phyloP scores from a whole-genome alignment of 225 moss, liverwort and hornwort species.

The Bryum argenteum region DNA sequence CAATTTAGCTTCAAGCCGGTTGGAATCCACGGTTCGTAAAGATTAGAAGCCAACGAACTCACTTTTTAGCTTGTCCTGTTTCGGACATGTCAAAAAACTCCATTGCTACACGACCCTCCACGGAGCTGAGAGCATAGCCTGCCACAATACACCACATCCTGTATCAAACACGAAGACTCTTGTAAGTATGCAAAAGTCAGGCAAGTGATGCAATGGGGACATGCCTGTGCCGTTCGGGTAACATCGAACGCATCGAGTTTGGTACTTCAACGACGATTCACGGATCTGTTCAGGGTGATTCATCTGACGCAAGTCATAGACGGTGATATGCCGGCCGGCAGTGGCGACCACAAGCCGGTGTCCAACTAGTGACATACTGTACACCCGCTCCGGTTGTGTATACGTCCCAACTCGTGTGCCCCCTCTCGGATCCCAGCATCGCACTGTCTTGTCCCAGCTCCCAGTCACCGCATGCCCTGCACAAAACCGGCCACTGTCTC shows the following conservation, averaged over 20 bases:
- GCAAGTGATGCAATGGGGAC: neutral
- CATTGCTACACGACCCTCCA: slow-evolving; percentile 99
- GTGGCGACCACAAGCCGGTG: slow-evolving; percentile 93
- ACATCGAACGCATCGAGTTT: slow-evolving; percentile 96
- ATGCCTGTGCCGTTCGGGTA: slow-evolving; percentile 97
- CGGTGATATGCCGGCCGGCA: slow-evolving; percentile 86
- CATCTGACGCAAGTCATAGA: slow-evolving; percentile 94
- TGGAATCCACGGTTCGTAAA: neutral
- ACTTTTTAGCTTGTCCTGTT: slow-evolving; percentile 96
- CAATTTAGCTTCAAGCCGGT: slow-evolving; percentile 1
- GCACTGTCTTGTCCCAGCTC: slow-evolving; percentile 98
- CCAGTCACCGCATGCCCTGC: slow-evolving; percentile 89
- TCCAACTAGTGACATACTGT: slow-evolving; percentile 97
- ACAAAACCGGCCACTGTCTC: neutral
- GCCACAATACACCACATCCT: slow-evolving; percentile 24
- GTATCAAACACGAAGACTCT: neutral
- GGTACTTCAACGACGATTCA: slow-evolving; percentile 95
- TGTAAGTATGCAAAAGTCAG: neutral
- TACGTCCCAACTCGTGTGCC: slow-evolving; percentile 80
- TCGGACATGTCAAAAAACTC: slow-evolving; percentile 98
- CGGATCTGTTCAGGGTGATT: slow-evolving; percentile 83
- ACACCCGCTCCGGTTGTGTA: slow-evolving; percentile 87
- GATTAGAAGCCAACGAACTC: slow-evolving; percentile 5
- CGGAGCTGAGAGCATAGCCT: slow-evolving; percentile 99
- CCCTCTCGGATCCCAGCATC: slow-evolving; percentile 96